Evolutionary conservation across 768 basidiomycete genomes (phyloP).

Genomic region (Gymnopilus dilepis): DNA sequence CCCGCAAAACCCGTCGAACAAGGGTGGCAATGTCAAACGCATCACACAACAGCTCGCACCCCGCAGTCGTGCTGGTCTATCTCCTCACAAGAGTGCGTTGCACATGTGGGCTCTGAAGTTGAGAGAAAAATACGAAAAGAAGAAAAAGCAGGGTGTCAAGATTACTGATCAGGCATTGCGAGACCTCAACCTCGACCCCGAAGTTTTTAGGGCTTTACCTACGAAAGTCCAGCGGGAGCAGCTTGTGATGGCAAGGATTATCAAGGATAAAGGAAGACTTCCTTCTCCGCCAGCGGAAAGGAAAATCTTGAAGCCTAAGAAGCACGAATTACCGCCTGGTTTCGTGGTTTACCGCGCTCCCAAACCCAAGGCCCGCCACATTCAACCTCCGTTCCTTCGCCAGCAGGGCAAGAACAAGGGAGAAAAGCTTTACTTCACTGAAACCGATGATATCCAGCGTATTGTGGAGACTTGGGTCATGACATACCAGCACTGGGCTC

Average conservation of each 20-base stretch:
- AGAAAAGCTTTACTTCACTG: conserved; percentile 62
- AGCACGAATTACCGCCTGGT: conserved; percentile 43
- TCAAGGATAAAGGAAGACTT: conserved; percentile 46
- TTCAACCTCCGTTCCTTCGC: conserved; percentile 56
- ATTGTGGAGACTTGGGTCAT: conserved; percentile 81
- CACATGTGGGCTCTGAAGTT: conserved; percentile 38
- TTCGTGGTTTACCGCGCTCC: conserved; percentile 53
- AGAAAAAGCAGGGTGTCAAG: conserved; percentile 39
- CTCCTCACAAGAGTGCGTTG: conserved; percentile 37
- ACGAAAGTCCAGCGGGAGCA: conserved; percentile 75
- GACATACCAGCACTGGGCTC: conserved; percentile 60
- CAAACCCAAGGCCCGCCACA: conserved; percentile 59
- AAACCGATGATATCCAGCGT: conserved; percentile 73
- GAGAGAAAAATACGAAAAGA: conserved; percentile 18
- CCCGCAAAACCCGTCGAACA: conserved; percentile 34
- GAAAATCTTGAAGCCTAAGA: conserved; percentile 61
- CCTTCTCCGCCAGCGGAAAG: conserved; percentile 47
- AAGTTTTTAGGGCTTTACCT: conserved; percentile 70
- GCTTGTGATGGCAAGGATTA: conserved; percentile 60
- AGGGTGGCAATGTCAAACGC: conserved; percentile 54
- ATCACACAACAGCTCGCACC: conserved; percentile 72
- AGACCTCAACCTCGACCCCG: conserved; percentile 74
- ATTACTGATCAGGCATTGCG: conserved; percentile 63
- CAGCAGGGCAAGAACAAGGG: conserved; percentile 61
- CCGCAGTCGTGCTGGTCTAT: conserved; percentile 45